Percentiles rank a stretch among this genome's conserved stretches.
phyloP scores from a whole-genome alignment of 805 yeast genomes.

The Pichia insulana region DNA sequence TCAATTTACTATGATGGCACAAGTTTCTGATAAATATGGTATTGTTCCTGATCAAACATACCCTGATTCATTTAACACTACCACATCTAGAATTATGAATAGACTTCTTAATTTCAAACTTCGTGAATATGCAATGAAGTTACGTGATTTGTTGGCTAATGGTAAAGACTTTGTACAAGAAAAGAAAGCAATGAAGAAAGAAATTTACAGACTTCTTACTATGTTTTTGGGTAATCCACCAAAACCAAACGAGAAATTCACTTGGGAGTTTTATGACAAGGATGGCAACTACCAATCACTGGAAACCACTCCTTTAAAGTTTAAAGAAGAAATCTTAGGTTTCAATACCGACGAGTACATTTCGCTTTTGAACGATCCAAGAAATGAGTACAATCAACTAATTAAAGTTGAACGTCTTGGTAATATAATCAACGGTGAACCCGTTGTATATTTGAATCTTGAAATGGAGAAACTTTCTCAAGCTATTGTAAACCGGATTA shows the following conservation, averaged over 20 bases:
- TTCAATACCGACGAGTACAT: constrained; percentile 45
- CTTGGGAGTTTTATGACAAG: constrained; percentile 72
- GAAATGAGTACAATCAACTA: constrained; percentile 57
- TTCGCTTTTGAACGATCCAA: constrained; percentile 74
- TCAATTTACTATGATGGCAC: constrained; percentile 77
- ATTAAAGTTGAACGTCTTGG: constrained; percentile 69
- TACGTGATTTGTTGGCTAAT: constrained; percentile 40
- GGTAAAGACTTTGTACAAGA: constrained; percentile 32
- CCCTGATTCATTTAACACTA: constrained; percentile 57
- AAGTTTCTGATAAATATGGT: constrained; percentile 73
- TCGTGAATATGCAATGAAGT: constrained; percentile 67
- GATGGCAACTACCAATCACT: constrained; percentile 42
- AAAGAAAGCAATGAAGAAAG: constrained; percentile 40
- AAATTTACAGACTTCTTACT: constrained; percentile 56
- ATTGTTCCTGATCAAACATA: constrained; percentile 64
- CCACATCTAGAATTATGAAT: constrained; percentile 46
- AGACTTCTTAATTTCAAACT: constrained; percentile 57
- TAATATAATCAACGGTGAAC: constrained; percentile 62
- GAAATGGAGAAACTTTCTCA: constrained; percentile 49
- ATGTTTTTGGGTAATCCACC: constrained; percentile 77
- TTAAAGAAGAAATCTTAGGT: constrained; percentile 46
- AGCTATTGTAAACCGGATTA: constrained; percentile 58
- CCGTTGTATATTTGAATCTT: constrained; percentile 63
- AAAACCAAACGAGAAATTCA: constrained; percentile 53
- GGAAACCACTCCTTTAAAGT: constrained; percentile 55